Base-by-base conservation (phyloP, 345 rosid genomes). In the Arabidopsis suecica region DNA sequence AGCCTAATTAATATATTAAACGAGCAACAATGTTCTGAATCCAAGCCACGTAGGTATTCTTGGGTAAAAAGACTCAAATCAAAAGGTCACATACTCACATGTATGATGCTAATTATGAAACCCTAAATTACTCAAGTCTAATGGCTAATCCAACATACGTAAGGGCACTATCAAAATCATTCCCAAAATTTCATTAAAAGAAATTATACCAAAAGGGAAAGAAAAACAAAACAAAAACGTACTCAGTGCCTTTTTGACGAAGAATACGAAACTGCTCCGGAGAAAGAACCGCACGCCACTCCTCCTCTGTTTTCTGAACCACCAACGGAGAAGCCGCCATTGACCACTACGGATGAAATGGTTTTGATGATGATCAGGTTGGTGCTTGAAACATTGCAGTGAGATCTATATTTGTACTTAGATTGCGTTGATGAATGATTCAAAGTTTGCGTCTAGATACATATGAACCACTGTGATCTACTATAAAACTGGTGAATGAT, bases 161-260 rank as follows among this genome's bases (percentile, higher is more conserved):
- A 16, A 16, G 18, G 18, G 18, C 18, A 16, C 18, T 16, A 16
- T 16, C 18, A 16, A 16, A 16, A 16, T 16, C 18, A 16, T 16
- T 16, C 18, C 18, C 18, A 16, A 16, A 16, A 16, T 16, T 16
- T 16, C 18, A 16, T 16, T 16, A 16, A 16, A 16, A 16, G 18
- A 16, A 16, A 16, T 16, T 16, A 16, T 16, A 16, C 18, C 18
- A 16, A 16, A 16, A 16, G 6, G 5, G 2, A 12, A 25, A 16
- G 18, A 16, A 16, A 16, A 16, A 16, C 18, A 16, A 16, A 16
- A 16, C 18, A 9, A 1, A 3, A 8, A 86, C 87, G 48, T 76
- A 93, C 96, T 91, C 97, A 0, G 98, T 91, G 74, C 91, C 97
- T 76, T 91, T 89, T 69, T 78, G 87, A 34, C 97, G 82, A 63